Percentiles rank a stretch among this genome's conserved stretches.
Conservation (phyloP, 2,329 filamentous ascomycete species). For the Ramularia endophylla region DNA sequence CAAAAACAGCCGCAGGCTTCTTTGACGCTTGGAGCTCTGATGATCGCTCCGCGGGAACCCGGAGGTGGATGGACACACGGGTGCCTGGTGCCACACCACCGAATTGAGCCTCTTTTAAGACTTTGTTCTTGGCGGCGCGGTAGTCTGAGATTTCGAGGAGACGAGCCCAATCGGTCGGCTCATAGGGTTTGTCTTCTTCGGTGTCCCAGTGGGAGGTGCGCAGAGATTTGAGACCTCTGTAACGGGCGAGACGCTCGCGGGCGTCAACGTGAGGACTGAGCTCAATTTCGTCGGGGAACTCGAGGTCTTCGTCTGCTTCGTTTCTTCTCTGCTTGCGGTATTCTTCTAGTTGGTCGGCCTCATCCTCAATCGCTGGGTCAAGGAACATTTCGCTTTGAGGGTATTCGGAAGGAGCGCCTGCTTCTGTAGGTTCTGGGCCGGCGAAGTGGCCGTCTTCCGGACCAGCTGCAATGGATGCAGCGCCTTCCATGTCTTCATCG, state of each 20-base stretch:
- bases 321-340: conserved; percentile 73
- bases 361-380: conserved; percentile 72
- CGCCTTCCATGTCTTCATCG: conserved; percentile 50
- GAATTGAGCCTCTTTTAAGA: conserved; percentile 75
- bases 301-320: conserved; percentile 82
- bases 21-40: conserved; percentile 49
- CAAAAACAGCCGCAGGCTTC: conserved; percentile 69
- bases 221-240: conserved; percentile 87
- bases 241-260: conserved; percentile 75
- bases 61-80: conserved; percentile 72
- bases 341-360: conserved; percentile 71
- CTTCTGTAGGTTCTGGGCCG: conserved; percentile 51
- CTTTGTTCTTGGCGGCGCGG: conserved; percentile 70
- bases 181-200: conserved; percentile 76
- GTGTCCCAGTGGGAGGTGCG: conserved; percentile 84
- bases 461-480: conserved; percentile 46
- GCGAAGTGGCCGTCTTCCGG: conserved; percentile 70
- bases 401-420: conserved; percentile 73
- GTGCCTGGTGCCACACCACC: conserved; percentile 82
- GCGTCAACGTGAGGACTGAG: conserved; percentile 82
- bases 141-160: conserved; percentile 87
- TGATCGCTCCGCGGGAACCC: conserved; percentile 40
- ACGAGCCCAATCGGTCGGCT: conserved; percentile 85
- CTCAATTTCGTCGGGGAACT: conserved; percentile 97
- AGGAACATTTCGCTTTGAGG: conserved; percentile 90